phyloP scores from a whole-genome alignment of 257 asterid species.

The Fraxinus excelsior region DNA sequence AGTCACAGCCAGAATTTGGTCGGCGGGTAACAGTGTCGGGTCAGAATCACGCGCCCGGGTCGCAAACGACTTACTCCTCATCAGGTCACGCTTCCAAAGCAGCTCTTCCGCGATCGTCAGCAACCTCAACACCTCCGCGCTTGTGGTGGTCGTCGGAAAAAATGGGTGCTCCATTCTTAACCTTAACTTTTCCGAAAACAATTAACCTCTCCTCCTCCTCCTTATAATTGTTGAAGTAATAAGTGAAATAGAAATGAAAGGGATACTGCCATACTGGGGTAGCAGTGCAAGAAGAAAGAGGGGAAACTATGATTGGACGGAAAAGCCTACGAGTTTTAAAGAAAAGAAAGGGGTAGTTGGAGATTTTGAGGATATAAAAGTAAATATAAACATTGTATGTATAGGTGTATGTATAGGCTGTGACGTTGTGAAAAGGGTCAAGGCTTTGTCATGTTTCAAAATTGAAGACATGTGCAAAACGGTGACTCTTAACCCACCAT shows the following conservation, averaged over 20 bases:
- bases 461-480: background rate
- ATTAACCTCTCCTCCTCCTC: background rate
- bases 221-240: background rate
- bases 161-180: conserved; percentile 61
- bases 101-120: conserved; percentile 64
- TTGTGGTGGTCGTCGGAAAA: conserved; percentile 42
- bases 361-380: conserved; percentile 14
- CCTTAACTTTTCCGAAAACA: background rate
- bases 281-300: conserved; percentile 4
- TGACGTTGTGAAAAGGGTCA: conserved; percentile 7
- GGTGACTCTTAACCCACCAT: background rate
- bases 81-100: conserved; percentile 51
- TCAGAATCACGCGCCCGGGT: conserved; percentile 72
- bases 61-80: conserved; percentile 68
- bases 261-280: background rate
- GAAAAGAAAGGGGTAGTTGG: conserved; percentile 8
- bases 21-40: conserved; percentile 54
- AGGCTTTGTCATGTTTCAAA: conserved; percentile 2
- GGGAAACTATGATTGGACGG: conserved; percentile 11
- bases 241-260: background rate
- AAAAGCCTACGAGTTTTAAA: conserved; percentile 18
- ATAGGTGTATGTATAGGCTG: background rate
- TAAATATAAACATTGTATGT: conserved; percentile 14
- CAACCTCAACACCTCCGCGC: conserved; percentile 70
- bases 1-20: conserved; percentile 65